phyloP scores from a whole-genome alignment of 2,329 filamentous ascomycete genomes.

The Alternaria ethzedia region DNA sequence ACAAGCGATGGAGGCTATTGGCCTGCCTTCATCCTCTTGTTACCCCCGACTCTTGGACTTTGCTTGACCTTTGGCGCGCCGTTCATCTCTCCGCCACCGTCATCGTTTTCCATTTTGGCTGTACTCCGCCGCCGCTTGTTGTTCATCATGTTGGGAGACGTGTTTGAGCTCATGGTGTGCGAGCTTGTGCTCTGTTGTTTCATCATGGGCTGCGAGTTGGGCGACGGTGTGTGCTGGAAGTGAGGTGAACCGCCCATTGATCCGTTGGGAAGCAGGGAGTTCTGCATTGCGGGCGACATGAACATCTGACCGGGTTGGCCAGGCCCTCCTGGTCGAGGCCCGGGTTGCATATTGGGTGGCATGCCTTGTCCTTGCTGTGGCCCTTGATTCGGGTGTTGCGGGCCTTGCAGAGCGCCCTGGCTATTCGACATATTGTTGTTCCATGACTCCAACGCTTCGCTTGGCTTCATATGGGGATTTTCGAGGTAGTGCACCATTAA shows the following conservation, averaged over 20 bases:
- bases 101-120: constrained; percentile 65
- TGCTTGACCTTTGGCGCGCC: constrained; percentile 58
- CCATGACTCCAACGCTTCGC: constrained; percentile 62
- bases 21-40: constrained; percentile 44
- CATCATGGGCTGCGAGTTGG: constrained; percentile 59
- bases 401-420: constrained; percentile 19
- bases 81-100: constrained; percentile 49
- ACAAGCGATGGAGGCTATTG: constrained; percentile 16
- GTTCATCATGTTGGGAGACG: constrained; percentile 66
- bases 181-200: constrained; percentile 64
- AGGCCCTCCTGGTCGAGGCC: constrained; percentile 39
- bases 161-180: constrained; percentile 63
- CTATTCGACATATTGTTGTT: constrained; percentile 52
- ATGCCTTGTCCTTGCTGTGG: constrained; percentile 35
- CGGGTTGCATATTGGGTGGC: constrained; percentile 42
- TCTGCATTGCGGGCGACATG: constrained; percentile 64
- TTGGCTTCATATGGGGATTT: constrained; percentile 59
- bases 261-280: constrained; percentile 58
- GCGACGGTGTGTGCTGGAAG: constrained; percentile 55
- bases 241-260: constrained; percentile 59
- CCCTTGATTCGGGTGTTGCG: constrained; percentile 18
- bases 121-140: constrained; percentile 67
- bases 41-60: constrained; percentile 53
- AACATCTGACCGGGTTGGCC: constrained; percentile 51
- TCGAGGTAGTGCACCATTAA: constrained; percentile 64